Conservation (phyloP, 2,329 filamentous ascomycete genomes). For the Trichophyton simii region DNA sequence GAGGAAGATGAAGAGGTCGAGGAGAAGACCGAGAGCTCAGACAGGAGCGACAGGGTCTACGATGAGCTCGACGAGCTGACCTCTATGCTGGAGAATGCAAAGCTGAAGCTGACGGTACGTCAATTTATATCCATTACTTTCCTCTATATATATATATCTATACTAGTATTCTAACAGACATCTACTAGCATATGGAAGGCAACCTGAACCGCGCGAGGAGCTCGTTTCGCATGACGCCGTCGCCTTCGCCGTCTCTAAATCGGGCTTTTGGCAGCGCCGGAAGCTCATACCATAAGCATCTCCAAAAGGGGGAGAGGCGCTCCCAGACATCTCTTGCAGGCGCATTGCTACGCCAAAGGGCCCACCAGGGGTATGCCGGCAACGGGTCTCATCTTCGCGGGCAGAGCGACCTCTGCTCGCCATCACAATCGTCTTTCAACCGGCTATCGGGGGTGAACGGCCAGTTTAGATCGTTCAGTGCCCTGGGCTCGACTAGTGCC, state of each 20-base stretch:
- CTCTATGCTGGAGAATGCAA: conserved; percentile 77
- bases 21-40: conserved; percentile 12
- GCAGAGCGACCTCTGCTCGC: conserved; percentile 48
- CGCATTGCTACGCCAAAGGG: conserved; percentile 27
- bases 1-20: conserved; percentile 18
- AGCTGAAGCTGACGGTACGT: conserved; percentile 71
- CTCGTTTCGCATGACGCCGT: conserved; percentile 46
- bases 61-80: conserved; percentile 56
- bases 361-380: conserved; percentile 22
- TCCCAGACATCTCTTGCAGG: conserved; percentile 12
- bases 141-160: neutral
- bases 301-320: conserved; percentile 28
- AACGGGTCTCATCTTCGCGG: conserved; percentile 44
- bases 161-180: neutral
- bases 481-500: conserved; percentile 30
- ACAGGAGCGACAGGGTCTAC: conserved; percentile 16
- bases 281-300: conserved; percentile 29
- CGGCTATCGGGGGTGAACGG: conserved; percentile 29
- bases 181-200: conserved; percentile 71
- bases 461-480: conserved; percentile 51
- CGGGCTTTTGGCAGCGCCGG: conserved; percentile 28
- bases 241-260: conserved; percentile 32
- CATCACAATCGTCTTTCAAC: conserved; percentile 22
- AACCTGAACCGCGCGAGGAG: conserved; percentile 70
- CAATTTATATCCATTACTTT: neutral